Evolutionary conservation across 164 flowering plant genomes (phyloP), one percentile per base, ranked within the genome.

Genomic region (Paratinospora sagittata): DNA sequence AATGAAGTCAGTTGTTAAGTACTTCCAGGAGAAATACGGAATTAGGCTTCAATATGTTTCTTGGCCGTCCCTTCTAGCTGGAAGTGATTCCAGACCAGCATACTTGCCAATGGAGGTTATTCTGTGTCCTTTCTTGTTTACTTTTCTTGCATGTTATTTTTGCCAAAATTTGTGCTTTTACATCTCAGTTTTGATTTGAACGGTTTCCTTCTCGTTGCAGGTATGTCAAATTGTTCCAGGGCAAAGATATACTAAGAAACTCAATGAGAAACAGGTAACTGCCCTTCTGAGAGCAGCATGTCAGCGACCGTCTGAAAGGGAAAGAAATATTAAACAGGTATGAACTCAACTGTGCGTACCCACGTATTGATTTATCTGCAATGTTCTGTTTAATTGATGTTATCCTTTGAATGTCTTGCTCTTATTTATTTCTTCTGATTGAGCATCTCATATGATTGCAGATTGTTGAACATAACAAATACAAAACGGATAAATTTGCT

Each of bases 221-320:
- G 70, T 87, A 3, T 89, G 95, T 74, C 75, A 17, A 34, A 88
- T 94, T 73, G 85, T 74, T 2, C 74, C 74, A 24, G 96, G 96
- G 7, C 95, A 89, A 57, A 75, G 87, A 17, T 93, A 82, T 41
- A 12, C 86, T 0, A 87, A 81, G 70, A 87, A 85, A 41, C 65
- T 93, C 60, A 91, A 84, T 80, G 96, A 91, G 66, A 80, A 58
- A 37, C 98, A 90, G 68, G 89, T 93, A 0, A 81, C 87, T 72
- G 79, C 73, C 3, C 63, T 91, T 0, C 70, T 93, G 23, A 85
- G 69, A 69, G 96, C 85, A 13, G 80, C 97, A 0, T 91, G 97
- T 75, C 85, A 87, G 69, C 84, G 96, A 0, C 97, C 97, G 0
- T 0, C 0, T 0, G 85, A 77, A 0, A 74, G 95, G 65, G 90